Evolutionary conservation across 2,329 filamentous ascomycete genomes (phyloP).

Genomic region (Monilinia aucupariae): DNA sequence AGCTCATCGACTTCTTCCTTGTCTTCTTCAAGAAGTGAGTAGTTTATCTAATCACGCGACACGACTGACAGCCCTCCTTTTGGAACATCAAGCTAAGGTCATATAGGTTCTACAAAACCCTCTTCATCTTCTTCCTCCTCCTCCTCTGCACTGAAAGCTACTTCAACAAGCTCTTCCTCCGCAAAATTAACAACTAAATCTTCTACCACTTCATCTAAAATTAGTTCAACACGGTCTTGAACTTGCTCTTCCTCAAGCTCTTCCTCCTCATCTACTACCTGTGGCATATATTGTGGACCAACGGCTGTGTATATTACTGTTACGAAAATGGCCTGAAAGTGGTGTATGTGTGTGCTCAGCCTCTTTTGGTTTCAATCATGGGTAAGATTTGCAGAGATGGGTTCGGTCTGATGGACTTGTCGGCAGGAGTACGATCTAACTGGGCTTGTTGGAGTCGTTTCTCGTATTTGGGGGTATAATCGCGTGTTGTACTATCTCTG

Average conservation of each 20-base stretch:
- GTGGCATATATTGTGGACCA: background rate
- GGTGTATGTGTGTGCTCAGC: background rate
- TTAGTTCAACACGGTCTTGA: background rate
- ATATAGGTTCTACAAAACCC: background rate
- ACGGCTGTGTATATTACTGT: constrained; percentile 9
- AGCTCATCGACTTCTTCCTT: background rate
- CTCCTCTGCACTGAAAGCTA: background rate
- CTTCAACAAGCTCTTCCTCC: background rate
- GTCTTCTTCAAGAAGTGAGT: background rate
- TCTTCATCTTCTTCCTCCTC: background rate
- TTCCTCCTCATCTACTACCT: background rate
- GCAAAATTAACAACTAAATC: background rate
- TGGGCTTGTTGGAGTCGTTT: background rate
- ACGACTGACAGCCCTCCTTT: no score
- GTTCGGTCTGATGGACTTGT: background rate
- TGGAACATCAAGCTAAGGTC: background rate
- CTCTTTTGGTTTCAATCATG: background rate
- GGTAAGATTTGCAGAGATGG: background rate
- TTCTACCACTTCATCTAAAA: background rate
- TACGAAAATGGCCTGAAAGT: background rate
- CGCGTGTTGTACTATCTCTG: background rate
- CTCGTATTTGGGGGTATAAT: background rate
- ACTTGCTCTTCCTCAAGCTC: background rate
- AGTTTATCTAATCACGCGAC: background rate
- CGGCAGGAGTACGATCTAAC: background rate